These are phyloP conservation scores for Botrytis squamosa DNA, from an alignment of 2,329 filamentous ascomycete genomes.

Conservation along the genomic window DNA sequence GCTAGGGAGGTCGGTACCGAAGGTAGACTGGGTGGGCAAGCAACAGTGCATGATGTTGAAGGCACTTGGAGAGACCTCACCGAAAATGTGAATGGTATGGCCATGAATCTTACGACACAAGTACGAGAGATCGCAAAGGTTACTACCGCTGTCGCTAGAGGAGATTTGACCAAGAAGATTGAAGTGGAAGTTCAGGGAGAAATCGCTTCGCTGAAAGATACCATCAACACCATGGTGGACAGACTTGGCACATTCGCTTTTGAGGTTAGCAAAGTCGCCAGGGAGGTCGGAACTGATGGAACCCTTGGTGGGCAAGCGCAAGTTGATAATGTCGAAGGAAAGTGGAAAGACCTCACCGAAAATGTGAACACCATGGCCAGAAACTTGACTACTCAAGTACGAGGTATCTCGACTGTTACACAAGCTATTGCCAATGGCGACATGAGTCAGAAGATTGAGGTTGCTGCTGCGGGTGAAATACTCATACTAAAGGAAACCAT, in stretches of 20 bases:
- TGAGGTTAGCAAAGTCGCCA: conserved; percentile 91
- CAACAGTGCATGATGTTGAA: conserved; percentile 92
- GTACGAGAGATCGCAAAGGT: conserved; percentile 97
- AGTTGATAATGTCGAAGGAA: conserved; percentile 92
- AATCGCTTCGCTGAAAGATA: conserved; percentile 92
- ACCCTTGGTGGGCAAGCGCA: conserved; percentile 90
- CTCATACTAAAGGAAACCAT: conserved; percentile 92
- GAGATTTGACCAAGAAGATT: conserved; percentile 94
- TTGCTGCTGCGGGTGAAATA: conserved; percentile 93
- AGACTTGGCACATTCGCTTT: conserved; percentile 94
- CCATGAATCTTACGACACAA: conserved; percentile 95
- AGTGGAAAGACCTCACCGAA: conserved; percentile 95
- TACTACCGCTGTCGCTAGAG: conserved; percentile 90
- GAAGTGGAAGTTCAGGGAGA: conserved; percentile 91
- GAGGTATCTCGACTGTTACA: conserved; percentile 90
- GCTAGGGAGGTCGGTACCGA: conserved; percentile 96
- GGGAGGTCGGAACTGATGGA: conserved; percentile 94
- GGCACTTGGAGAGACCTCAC: conserved; percentile 97
- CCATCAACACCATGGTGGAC: conserved; percentile 99
- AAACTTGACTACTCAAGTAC: conserved; percentile 70
- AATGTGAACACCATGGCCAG: conserved; percentile 79
- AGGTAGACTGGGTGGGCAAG: conserved; percentile 89
- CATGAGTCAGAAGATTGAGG: conserved; percentile 93
- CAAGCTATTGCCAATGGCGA: conserved; percentile 94
- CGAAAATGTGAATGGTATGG: conserved; percentile 96